Evolutionary conservation across 2,329 filamentous ascomycete species (phyloP), one percentile per base, ranked within the genome.

Genomic region (Leptographium lundbergii): DNA sequence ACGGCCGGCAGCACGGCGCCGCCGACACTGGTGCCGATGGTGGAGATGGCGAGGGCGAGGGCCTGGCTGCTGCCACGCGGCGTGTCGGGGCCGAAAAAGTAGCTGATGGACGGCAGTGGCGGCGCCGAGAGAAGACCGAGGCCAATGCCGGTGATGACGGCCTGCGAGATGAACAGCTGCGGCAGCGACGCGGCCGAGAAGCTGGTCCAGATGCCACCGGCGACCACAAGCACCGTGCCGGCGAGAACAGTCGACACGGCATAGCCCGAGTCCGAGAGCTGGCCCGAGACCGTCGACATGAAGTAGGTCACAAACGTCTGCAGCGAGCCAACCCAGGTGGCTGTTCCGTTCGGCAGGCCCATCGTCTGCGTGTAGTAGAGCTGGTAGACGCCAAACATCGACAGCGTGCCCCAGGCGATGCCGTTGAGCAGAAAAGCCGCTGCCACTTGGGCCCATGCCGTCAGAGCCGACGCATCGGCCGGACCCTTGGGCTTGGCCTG

Each of bases 1-100:
- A 80, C 73, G 1, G 79, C 76, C 0, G 85, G 84, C 65, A 85
- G 87, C 7, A 88, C 72, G 4, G 87, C 71, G 2, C 84, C 83
- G 1, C 85, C 85, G 0, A 79, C 77, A 1, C 80, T 78, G 14
- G 81, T 82, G 1, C 86, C 86, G 0, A 77, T 78, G 0, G 83
- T 80, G 39, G 79, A 76, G 5, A 86, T 72, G 0, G 81, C 79
- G 51, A 88, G 72, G 0, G 84, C 85, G 5, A 85, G 71, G 0
- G 78, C 76, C 13, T 81, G 74, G 54, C 77, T 79, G 60, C 72
- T 75, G 56, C 72, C 45, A 11, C 29, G 55, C 10, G 27, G 27
- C 6, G 42, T 53, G 34, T 29, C 24, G 56, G 56, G 48, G 14
- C 29, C 71, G 66, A 87, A 88, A 62, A 85, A 85, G 6, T 79